Evolutionary conservation across 169 alveolate genomes (phyloP).

Genomic region (Plasmodium vivax): DNA sequence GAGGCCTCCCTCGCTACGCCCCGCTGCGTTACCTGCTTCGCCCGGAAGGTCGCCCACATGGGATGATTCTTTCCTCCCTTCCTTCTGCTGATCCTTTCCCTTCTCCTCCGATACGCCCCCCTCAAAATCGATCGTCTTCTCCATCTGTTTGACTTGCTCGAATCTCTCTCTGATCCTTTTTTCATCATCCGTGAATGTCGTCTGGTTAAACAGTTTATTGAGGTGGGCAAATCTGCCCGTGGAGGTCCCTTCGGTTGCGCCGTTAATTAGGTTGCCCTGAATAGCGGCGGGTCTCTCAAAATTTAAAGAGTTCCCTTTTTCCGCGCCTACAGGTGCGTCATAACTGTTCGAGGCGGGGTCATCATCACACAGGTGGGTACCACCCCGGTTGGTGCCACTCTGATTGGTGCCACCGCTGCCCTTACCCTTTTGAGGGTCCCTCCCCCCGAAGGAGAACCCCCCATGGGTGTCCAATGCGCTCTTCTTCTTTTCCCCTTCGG

Average conservation of each 20-base stretch:
- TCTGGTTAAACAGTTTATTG: constrained; percentile 24
- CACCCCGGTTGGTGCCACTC: neutral
- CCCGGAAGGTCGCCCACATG: neutral
- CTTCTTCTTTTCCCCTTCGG: neutral
- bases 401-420: neutral
- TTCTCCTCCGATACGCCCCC: neutral
- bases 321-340: neutral
- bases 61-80: neutral
- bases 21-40: neutral
- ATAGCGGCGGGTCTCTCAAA: neutral
- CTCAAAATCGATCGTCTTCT: constrained; percentile 7
- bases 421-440: neutral
- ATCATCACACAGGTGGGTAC: neutral
- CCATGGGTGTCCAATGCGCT: neutral
- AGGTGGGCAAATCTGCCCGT: neutral
- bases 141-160: constrained; percentile 33
- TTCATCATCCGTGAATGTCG: constrained; percentile 8
- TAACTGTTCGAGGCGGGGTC: neutral
- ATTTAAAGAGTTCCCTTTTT: neutral
- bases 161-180: constrained; percentile 41
- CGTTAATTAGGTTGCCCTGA: neutral
- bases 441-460: neutral
- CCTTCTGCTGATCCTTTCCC: neutral
- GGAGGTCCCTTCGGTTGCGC: neutral
- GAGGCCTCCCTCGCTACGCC: neutral